Evolutionary conservation across 2,329 filamentous ascomycete genomes (phyloP).

Genomic region (Septoria petroselini): DNA sequence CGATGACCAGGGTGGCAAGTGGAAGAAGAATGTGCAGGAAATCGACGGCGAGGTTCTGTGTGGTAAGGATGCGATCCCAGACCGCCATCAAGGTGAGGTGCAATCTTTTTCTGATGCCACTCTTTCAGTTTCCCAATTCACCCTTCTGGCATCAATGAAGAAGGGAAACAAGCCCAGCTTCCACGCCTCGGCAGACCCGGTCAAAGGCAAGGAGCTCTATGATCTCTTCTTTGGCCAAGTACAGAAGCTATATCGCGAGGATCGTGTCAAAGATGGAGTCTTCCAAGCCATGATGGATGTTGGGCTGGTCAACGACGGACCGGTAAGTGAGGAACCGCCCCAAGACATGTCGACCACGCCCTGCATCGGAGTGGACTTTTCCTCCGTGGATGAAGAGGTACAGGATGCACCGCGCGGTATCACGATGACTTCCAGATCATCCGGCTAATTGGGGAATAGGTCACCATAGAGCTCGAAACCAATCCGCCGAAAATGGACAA

Average conservation of each 20-base stretch:
- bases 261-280: conserved; percentile 86
- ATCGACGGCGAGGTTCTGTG: conserved; percentile 92
- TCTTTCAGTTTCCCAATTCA: conserved; percentile 88
- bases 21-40: conserved; percentile 86
- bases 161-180: conserved; percentile 96
- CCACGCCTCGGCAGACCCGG: conserved; percentile 75
- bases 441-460: conserved; percentile 37
- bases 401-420: conserved; percentile 20
- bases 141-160: conserved; percentile 84
- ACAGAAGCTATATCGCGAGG: conserved; percentile 64
- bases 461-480: conserved; percentile 50
- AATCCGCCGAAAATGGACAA: conserved; percentile 44
- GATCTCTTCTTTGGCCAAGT: conserved; percentile 78
- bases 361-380: conserved; percentile 47
- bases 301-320: conserved; percentile 80
- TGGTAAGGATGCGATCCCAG: conserved; percentile 54
- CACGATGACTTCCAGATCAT: neutral
- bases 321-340: conserved; percentile 52
- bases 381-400: conserved; percentile 58
- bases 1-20: conserved; percentile 73
- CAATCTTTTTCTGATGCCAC: conserved; percentile 14
- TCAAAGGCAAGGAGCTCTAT: conserved; percentile 78
- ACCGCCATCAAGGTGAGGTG: conserved; percentile 10
- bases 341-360: conserved; percentile 17
- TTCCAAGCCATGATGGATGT: conserved; percentile 99